Evolutionary conservation across 345 rosid species (phyloP), one percentile per base, ranked within the genome.

Genomic region (Corchorus olitorius): DNA sequence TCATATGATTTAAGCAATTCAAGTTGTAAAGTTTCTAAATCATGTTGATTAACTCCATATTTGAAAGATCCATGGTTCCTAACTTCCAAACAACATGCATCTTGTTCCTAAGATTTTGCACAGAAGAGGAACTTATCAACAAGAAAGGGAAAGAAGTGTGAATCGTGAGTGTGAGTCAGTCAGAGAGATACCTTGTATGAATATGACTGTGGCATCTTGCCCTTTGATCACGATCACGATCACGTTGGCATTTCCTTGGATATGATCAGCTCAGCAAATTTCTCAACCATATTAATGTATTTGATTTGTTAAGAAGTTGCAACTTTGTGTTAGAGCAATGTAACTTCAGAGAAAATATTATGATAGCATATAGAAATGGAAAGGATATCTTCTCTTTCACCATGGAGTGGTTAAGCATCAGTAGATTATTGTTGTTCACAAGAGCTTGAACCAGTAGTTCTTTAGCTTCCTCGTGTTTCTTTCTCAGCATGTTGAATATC

Each of bases 391-490:
- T 90, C 78, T 87, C 91, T 55, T 91, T 89, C 27, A 82, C 76
- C 65, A 89, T 80, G 78, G 97, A 97, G 88, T 90, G 97, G 82
- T 91, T 91, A 65, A 96, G 98, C 89, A 96, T 89, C 69, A 92
- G 84, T 8, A 92, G 84, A 62, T 86, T 86, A 79, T 88, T 92
- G 88, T 88, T 96, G 84, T 86, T 91, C 81, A 96, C 93, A 61
- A 92, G 62, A 61, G 97, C 91, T 70, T 92, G 93, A 81, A 96
- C 97, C 84, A 91, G 69, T 73, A 91, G 3, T 81, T 93, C 95
- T 84, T 91, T 93, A 59, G 93, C 97, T 85, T 93, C 95, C 80
- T 92, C 97, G 3, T 89, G 84, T 83, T 89, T 93, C 89, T 93
- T 92, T 86, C 78, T 90, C 80, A 96, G 88, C 87, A 84, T 87